Evolutionary conservation across 2,329 filamentous ascomycete species (phyloP), one percentile per base, ranked within the genome.

Genomic region (Fusarium citri): DNA sequence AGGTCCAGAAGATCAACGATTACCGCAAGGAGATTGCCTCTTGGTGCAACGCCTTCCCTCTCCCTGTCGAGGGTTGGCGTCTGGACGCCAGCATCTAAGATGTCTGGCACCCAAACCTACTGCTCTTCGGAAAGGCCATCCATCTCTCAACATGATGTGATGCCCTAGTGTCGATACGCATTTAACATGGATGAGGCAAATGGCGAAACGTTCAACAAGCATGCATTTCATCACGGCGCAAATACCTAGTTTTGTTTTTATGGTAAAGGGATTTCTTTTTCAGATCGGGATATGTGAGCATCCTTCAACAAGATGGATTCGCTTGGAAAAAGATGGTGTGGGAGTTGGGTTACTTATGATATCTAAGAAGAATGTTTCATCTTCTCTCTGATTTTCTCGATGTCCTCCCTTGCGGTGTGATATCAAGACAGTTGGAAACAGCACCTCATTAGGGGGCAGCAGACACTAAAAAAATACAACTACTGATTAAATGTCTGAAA

Each of bases 1-100:
- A 91, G 78, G 87, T 97, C 50, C 83, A 88, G 66, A 92, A 94
- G 86, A 95, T 99, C 83, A 90, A 92, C 80, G 88, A 87, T 74
- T 87, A 97, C 80, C 92, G 91, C 86, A 92, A 94, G 85, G 95
- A 98, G 88, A 94, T 99, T 80, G 86, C 93, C 48, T 84, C 84
- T 50, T 99, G 95, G 95, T 93, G 93, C 79, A 88, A 87, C 79
- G 89, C 88, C 73, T 99, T 98, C 92, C 96, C 96, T 78, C 92
- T 99, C 68, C 96, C 96, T 66, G 91, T 97, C 71, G 89, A 91
- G 85, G 89, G 89, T 77, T 91, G 89, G 89, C 87, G 89, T 77
- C 78, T 84, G 62, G 87, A 89, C 74, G 87, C 87, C 65, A 86
- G 86, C 72, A 80, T 89, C 76, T 89, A 87, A 85, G 43, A 46